These are phyloP conservation scores for Chlamydomonas sphaeroides DNA, from an alignment of 139 green algal genomes.

Conservation along the genomic window DNA sequence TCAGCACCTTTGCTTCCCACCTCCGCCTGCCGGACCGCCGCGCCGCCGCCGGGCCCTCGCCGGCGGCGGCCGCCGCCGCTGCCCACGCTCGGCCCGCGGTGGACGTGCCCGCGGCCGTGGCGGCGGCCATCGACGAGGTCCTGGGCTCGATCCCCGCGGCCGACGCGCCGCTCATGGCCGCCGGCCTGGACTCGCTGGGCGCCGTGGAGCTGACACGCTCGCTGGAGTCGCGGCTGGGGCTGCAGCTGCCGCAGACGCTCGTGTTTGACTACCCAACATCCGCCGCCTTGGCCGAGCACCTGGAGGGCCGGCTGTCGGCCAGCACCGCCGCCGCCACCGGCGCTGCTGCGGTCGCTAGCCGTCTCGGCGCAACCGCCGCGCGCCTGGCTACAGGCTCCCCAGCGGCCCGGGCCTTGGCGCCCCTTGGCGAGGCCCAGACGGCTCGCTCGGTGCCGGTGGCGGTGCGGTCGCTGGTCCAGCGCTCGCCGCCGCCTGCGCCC, in stretches of 20 bases:
- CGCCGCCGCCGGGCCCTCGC: conserved; percentile 6
- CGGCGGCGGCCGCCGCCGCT: conserved; percentile 38
- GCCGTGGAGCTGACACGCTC: conserved; percentile 79
- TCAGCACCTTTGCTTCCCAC: neutral
- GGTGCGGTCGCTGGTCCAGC: conserved; percentile 31
- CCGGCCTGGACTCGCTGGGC: conserved; percentile 82
- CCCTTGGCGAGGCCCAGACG: no score
- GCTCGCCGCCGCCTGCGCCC: neutral
- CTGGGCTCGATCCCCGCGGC: conserved; percentile 44
- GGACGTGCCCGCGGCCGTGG: conserved; percentile 18
- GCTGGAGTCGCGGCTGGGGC: conserved; percentile 50
- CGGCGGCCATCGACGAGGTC: conserved; percentile 49
- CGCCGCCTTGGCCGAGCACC: conserved; percentile 24
- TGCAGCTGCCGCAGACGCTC: conserved; percentile 65
- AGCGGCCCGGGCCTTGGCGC: no score
- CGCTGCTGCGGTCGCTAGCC: neutral
- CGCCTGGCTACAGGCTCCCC: no score
- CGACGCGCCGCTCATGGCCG: conserved; percentile 78
- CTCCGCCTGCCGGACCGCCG: neutral
- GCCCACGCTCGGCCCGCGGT: neutral
- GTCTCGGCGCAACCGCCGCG: no score
- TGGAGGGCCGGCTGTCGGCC: neutral
- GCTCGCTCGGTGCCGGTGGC: neutral
- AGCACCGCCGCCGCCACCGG: no score
- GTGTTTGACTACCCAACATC: conserved; percentile 69